These are phyloP conservation scores for Lagenaria siceraria DNA, from an alignment of 306 rosid species.

Conservation along the genomic window DNA sequence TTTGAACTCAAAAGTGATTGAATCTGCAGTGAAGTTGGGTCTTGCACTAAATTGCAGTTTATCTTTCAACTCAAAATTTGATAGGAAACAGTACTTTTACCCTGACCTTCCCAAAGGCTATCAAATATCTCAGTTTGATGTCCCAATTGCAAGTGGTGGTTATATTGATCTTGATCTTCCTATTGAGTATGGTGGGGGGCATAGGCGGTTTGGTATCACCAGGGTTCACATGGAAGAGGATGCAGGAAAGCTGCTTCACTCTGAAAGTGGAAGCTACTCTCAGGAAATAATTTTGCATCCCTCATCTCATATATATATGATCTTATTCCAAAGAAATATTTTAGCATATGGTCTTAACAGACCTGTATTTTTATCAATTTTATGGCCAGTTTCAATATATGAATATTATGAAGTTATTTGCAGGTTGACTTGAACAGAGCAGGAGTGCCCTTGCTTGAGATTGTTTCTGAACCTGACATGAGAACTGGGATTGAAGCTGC, in stretches of 20 bases:
- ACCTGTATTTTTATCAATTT: neutral
- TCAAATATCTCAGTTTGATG: slow-evolving; percentile 93
- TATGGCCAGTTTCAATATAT: neutral
- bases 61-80: slow-evolving; percentile 74
- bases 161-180: slow-evolving; percentile 77
- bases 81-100: slow-evolving; percentile 90
- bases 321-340: neutral
- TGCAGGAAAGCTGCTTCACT: slow-evolving; percentile 87
- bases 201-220: slow-evolving; percentile 77
- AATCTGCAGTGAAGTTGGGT: slow-evolving; percentile 63
- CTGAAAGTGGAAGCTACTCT: slow-evolving; percentile 66
- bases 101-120: slow-evolving; percentile 97
- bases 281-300: slow-evolving; percentile 33
- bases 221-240: slow-evolving; percentile 99
- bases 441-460: slow-evolving; percentile 94
- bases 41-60: slow-evolving; percentile 81
- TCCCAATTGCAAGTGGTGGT: slow-evolving; percentile 72
- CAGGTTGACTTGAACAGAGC: slow-evolving; percentile 98
- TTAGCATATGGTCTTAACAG: neutral
- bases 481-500: slow-evolving; percentile 95
- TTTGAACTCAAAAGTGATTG: slow-evolving; percentile 63
- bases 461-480: slow-evolving; percentile 98
- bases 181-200: slow-evolving; percentile 81
- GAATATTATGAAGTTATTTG: neutral
- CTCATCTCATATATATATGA: neutral